Percentiles rank a stretch among this genome's conserved stretches.
phyloP scores from a whole-genome alignment of 345 rosid genomes.

The Toxicodendron radicans region DNA sequence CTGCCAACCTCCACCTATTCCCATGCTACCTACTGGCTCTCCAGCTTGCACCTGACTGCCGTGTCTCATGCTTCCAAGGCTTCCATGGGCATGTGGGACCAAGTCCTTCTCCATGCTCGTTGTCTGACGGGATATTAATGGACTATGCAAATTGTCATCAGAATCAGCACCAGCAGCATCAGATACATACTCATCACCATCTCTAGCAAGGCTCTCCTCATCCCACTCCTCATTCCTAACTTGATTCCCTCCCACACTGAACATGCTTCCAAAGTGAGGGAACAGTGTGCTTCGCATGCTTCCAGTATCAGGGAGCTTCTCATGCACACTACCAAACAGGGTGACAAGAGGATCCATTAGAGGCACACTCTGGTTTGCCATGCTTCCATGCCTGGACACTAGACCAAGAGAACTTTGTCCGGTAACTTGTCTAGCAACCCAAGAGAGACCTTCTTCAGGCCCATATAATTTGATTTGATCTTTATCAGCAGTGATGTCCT shows the following conservation, averaged over 20 bases:
- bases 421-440: conserved; percentile 88
- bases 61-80: conserved; percentile 52
- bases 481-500: conserved; percentile 61
- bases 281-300: conserved; percentile 91
- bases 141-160: conserved; percentile 80
- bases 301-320: conserved; percentile 73
- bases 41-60: conserved; percentile 60
- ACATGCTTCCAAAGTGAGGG: conserved; percentile 96
- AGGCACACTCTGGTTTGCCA: conserved; percentile 42
- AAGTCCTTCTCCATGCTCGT: conserved; percentile 77
- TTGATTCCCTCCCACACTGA: conserved; percentile 86
- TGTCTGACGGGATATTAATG: conserved; percentile 86
- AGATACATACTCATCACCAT: conserved; percentile 70
- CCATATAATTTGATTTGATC: conserved; percentile 86
- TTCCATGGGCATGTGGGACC: conserved; percentile 48
- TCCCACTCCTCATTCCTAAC: conserved; percentile 78
- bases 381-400: conserved; percentile 72
- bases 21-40: conserved; percentile 53
- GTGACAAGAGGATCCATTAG: conserved; percentile 89
- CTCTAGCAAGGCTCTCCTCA: conserved; percentile 70
- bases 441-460: conserved; percentile 73
- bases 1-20: conserved; percentile 98
- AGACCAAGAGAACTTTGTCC: conserved; percentile 65
- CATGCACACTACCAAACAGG: conserved; percentile 85
- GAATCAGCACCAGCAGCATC: conserved; percentile 64